phyloP scores from a whole-genome alignment of 345 rosid species.

The Reutealis trisperma region DNA sequence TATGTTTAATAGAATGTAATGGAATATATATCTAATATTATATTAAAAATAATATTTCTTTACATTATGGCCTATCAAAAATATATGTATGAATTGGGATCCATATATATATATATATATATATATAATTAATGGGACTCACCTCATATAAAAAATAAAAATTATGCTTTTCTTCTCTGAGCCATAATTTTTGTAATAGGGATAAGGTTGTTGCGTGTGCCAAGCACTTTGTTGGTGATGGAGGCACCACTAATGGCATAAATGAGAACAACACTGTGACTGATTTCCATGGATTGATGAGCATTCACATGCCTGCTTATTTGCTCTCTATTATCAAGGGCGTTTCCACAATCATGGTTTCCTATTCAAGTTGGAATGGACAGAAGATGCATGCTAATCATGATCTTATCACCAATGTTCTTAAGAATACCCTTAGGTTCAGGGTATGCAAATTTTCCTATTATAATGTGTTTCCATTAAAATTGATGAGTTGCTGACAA shows the following conservation, averaged over 20 bases:
- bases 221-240: conserved; percentile 44
- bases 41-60: too few species aligned
- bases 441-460: conserved; percentile 10
- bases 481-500: too few species aligned
- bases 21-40: too few species aligned
- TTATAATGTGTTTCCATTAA: too few species aligned
- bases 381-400: conserved; percentile 45
- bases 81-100: too few species aligned
- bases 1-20: too few species aligned
- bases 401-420: conserved; percentile 30
- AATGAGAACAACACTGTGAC: conserved; percentile 39
- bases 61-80: too few species aligned
- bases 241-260: conserved; percentile 35
- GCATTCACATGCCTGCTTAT: conserved; percentile 42
- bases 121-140: too few species aligned
- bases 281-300: conserved; percentile 5
- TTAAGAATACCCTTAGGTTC: conserved; percentile 35
- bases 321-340: conserved; percentile 23
- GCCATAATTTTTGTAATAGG: conserved; percentile 2
- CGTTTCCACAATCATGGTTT: conserved; percentile 44
- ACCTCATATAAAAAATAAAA: too few species aligned
- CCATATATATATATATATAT: too few species aligned
- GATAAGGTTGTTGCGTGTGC: conserved; percentile 43
- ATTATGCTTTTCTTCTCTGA: too few species aligned
- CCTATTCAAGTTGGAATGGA: conserved; percentile 47